Evolutionary conservation across 805 yeast genomes (phyloP).

Genomic region (Blastobotrys attinorum): DNA sequence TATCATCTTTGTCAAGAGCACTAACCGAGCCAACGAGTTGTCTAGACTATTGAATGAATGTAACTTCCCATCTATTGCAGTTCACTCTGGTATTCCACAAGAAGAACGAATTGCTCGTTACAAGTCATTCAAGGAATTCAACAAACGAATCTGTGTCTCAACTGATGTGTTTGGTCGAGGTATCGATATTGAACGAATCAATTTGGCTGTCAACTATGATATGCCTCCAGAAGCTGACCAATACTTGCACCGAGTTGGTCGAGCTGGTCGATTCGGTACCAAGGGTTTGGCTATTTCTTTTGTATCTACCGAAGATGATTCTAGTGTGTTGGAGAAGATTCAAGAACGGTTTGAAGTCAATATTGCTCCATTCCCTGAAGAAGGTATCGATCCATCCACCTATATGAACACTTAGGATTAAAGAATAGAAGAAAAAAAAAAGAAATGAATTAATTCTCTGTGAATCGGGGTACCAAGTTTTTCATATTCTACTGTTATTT

Average conservation of each 20-base stretch:
- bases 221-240: constrained; percentile 95
- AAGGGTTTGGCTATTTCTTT: constrained; percentile 95
- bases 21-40: constrained; percentile 86
- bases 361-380: constrained; percentile 92
- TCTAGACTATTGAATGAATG: constrained; percentile 83
- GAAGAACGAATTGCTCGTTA: constrained; percentile 97
- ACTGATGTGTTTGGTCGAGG: constrained; percentile 99
- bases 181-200: constrained; percentile 97
- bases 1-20: constrained; percentile 88
- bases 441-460: no score
- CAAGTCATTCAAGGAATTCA: constrained; percentile 93
- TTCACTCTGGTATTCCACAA: constrained; percentile 91
- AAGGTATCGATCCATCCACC: constrained; percentile 95
- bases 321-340: constrained; percentile 81
- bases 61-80: constrained; percentile 95
- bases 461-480: no score
- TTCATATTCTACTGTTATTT: no score
- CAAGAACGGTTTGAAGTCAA: constrained; percentile 97
- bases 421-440: no score
- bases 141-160: constrained; percentile 96
- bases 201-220: constrained; percentile 95
- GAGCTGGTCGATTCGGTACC: constrained; percentile 99
- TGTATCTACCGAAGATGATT: constrained; percentile 78
- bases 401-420: constrained; percentile 72
- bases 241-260: constrained; percentile 97